phyloP scores from a whole-genome alignment of 257 asterid species.

The Mentha longifolia region DNA sequence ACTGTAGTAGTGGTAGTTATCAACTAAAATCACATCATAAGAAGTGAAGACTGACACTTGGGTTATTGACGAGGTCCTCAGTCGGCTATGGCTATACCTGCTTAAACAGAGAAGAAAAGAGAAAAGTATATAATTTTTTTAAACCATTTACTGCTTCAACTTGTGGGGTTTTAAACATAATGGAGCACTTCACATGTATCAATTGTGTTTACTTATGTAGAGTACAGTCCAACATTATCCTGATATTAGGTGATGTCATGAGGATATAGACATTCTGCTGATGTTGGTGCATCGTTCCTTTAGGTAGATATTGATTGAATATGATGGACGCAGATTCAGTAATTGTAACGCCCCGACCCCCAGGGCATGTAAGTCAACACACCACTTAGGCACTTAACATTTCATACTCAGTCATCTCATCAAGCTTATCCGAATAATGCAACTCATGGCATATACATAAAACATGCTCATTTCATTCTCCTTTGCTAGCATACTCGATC shows the following conservation, averaged over 20 bases:
- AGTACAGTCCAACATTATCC: not conserved
- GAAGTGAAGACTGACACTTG: conserved; percentile 1
- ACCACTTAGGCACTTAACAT: no score
- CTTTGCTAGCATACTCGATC: no score
- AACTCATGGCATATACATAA: no score
- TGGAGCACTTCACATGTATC: not conserved
- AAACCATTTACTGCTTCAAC: not conserved
- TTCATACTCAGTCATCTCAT: no score
- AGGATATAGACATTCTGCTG: not conserved
- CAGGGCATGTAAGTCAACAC: no score
- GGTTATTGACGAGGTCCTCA: not conserved
- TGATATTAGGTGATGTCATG: not conserved
- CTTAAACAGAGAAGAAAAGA: not conserved
- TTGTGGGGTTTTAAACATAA: not conserved
- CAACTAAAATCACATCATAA: not conserved
- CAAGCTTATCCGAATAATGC: no score
- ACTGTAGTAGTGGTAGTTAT: not conserved
- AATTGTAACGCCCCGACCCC: no score
- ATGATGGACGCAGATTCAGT: not conserved
- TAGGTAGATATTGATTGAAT: not conserved
- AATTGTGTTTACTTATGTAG: not conserved
- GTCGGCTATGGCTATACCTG: not conserved
- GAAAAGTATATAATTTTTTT: not conserved
- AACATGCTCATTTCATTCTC: no score
- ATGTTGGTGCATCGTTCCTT: not conserved